Evolutionary conservation across 768 basidiomycete genomes (phyloP), one percentile per base, ranked within the genome.

Genomic region (Mycena sanguinolenta): DNA sequence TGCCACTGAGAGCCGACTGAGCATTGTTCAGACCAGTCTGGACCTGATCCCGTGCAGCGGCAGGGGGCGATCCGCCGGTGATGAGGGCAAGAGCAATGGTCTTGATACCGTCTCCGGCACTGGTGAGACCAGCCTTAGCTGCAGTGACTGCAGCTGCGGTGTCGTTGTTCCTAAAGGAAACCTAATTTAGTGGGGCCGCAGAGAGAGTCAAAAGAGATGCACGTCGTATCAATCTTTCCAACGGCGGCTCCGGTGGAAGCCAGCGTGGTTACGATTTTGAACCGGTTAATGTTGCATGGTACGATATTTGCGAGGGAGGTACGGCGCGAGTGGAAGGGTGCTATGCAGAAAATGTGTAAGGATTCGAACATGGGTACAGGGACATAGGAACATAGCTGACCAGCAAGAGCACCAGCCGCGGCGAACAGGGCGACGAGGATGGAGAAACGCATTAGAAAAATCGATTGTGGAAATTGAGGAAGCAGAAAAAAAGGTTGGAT

Each of bases 231-330:
- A 34, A 80, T 70, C 28, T 72, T 74, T 44, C 70, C 62, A 23
- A 78, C 74, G 17, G 77, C 76, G 28, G 46, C 39, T 30, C 72
- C 75, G 27, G 78, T 75, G 30, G 60, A 57, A 1, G 73, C 75
- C 32, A 79, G 78, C 30, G 69, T 68, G 23, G 65, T 63, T 36
- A 79, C 76, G 30, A 75, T 78, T 38, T 76, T 74, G 30, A 75
- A 59, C 28, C 77, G 77, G 46, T 77, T 75, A 23, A 75, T 65
- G 55, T 77, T 78, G 67, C 79, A 79, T 17, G 58, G n/a, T n/a
- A n/a, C 3, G 25, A 70, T 7, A 34, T 38, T 49, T 2, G 67
- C 72, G 39, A 67, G 25, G 27, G 39, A 12, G 13, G 38, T 52
- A 17, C 64, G 69, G 17, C 42, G 50, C 28, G 61, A 55, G 14